A percentile compares a stretch with the other conserved stretches of the same genome.
Conservation (phyloP, 2,329 filamentous ascomycete genomes). For the Kalaharituber pfeilii region DNA sequence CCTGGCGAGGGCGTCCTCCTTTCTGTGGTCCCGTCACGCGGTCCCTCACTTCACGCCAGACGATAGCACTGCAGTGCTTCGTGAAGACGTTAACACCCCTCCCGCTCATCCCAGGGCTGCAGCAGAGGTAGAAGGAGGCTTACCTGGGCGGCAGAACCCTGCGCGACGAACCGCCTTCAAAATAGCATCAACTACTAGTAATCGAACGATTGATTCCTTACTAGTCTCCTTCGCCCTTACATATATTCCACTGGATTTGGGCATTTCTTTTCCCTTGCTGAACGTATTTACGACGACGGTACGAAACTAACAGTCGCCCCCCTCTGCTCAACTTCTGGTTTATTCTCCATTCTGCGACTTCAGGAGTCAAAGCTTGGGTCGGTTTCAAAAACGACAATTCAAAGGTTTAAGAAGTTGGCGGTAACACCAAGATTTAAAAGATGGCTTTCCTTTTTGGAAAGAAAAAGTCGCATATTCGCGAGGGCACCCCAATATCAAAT, state of each 20-base stretch:
- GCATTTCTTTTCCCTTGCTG: neutral
- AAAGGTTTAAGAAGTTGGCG: neutral
- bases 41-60: no score
- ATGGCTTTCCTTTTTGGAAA: slow-evolving; percentile 21
- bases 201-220: slow-evolving; percentile 1
- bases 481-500: slow-evolving; percentile 10
- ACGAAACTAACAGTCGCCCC: neutral
- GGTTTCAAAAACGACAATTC: neutral
- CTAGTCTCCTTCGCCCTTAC: neutral
- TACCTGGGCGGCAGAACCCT: neutral
- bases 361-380: no score
- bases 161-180: neutral
- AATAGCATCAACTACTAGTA: neutral
- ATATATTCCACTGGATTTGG: neutral
- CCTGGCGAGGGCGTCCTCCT: no score
- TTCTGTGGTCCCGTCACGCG: no score
- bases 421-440: slow-evolving; percentile 1
- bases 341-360: neutral
- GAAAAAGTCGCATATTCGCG: slow-evolving; percentile 20
- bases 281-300: neutral
- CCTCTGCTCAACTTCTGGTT: neutral
- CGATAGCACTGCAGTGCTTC: neutral
- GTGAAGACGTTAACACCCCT: neutral
- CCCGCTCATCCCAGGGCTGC: neutral
- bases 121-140: neutral